Evolutionary conservation across 108 stramenopile genomes (phyloP).

Genomic region (Mayamaea pseudoterrestris): DNA sequence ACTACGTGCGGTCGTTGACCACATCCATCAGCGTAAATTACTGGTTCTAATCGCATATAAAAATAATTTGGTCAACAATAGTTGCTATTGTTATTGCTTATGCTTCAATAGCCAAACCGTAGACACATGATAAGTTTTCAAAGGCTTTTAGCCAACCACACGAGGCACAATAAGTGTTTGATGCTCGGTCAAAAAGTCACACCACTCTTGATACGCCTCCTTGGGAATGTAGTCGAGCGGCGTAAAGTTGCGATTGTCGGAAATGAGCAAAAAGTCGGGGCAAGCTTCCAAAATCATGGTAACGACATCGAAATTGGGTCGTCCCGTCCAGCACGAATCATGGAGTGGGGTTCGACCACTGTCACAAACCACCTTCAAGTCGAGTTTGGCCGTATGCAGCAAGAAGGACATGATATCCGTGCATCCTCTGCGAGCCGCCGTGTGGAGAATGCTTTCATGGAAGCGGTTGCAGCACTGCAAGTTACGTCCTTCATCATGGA

Average conservation of each 20-base stretch:
- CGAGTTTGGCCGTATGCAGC: conserved; percentile 32
- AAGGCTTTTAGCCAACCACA: too few relatives aligned
- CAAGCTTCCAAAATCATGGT: conserved; percentile 11
- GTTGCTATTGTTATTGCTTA: too few relatives aligned
- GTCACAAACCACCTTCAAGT: conserved; percentile 42
- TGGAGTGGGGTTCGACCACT: conserved; percentile 68
- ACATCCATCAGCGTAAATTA: conserved; percentile 45
- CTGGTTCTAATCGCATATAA: conserved; percentile 37
- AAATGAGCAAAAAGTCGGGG: conserved; percentile 14
- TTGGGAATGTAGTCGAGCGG: conserved; percentile 54
- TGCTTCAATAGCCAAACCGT: too few relatives aligned
- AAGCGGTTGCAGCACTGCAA: conserved; percentile 55
- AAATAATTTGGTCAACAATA: too few relatives aligned
- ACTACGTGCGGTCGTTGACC: conserved; percentile 42
- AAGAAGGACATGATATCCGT: conserved; percentile 34
- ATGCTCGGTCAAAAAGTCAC: conserved; percentile 42
- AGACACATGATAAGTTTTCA: too few relatives aligned
- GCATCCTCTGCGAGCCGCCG: conserved; percentile 53
- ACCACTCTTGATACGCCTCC: conserved; percentile 50
- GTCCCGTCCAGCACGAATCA: conserved; percentile 63
- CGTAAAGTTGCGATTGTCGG: conserved; percentile 39
- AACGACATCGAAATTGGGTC: conserved; percentile 30
- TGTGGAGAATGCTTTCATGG: conserved; percentile 70
- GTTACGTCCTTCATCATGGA: conserved; percentile 15
- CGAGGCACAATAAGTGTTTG: too few relatives aligned